Conservation (phyloP, 768 basidiomycete species). For the Lactarius hengduanensis region DNA sequence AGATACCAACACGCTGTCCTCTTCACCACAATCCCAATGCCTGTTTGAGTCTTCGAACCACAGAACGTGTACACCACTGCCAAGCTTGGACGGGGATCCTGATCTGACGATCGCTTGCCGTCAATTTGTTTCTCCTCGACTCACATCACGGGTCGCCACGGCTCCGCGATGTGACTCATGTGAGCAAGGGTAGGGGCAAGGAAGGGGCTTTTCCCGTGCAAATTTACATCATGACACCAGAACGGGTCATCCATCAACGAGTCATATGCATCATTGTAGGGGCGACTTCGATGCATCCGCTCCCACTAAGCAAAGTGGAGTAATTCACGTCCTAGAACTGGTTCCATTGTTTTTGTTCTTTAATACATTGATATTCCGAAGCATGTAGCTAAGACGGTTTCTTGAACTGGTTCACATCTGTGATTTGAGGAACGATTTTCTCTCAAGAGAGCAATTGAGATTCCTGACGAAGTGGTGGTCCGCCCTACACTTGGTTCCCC, state of each 20-base stretch:
- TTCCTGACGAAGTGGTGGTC: neutral
- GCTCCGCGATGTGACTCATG: neutral
- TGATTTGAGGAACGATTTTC: neutral
- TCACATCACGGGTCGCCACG: neutral
- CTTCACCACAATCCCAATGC: neutral
- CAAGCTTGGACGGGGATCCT: neutral
- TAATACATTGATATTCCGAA: no score
- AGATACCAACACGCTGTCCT: neutral
- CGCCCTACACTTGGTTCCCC: neutral
- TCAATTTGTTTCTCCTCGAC: neutral
- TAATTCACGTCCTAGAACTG: neutral
- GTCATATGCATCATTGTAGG: neutral
- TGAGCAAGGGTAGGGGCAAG: neutral
- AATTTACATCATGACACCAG: neutral
- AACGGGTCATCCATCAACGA: neutral
- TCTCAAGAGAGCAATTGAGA: neutral
- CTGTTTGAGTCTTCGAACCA: neutral
- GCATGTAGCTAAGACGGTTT: no score
- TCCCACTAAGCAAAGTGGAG: neutral
- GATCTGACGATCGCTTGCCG: neutral
- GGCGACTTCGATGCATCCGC: neutral
- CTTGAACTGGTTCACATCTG: neutral
- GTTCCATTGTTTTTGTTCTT: no score
- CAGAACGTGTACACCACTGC: neutral
- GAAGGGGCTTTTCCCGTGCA: neutral